phyloP scores from a whole-genome alignment of 1,284 basidiomycete species.

The Stygiomarasmius scandens region DNA sequence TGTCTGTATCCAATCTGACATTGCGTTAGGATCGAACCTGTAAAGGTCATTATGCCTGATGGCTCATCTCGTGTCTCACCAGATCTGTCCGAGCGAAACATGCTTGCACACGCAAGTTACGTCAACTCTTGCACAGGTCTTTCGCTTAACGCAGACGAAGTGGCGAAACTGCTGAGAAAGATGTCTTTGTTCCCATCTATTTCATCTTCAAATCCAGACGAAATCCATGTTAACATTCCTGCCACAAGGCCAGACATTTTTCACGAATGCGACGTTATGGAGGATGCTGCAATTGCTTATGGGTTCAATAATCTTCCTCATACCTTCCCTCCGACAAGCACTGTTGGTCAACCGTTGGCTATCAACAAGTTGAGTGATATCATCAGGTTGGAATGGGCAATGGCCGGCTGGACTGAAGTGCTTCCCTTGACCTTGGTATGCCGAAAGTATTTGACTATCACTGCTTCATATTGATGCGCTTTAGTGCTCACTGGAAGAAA shows the following conservation, averaged over 20 bases:
- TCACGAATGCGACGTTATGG: constrained; percentile 98
- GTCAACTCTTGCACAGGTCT: constrained; percentile 96
- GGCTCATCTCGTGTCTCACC: constrained; percentile 82
- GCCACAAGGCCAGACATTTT: constrained; percentile 95
- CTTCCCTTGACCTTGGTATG: constrained; percentile 90
- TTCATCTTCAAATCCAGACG: constrained; percentile 55
- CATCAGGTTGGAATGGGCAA: constrained; percentile 88
- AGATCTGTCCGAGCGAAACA: constrained; percentile 73
- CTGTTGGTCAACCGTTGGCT: constrained; percentile 90
- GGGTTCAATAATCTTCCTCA: constrained; percentile 97
- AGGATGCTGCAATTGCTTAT: constrained; percentile 96
- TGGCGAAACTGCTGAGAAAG: constrained; percentile 68
- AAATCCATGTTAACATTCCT: constrained; percentile 80
- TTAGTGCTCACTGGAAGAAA: constrained; percentile 97
- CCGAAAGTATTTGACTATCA: too few species aligned
- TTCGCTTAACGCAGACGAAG: constrained; percentile 60
- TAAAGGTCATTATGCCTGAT: constrained; percentile 79
- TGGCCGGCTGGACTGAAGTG: constrained; percentile 95
- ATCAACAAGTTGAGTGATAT: constrained; percentile 93
- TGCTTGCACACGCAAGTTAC: constrained; percentile 85
- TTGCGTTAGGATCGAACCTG: constrained; percentile 82
- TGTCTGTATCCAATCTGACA: not conserved
- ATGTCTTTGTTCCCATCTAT: constrained; percentile 73
- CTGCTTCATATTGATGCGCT: constrained; percentile 7
- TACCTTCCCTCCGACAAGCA: constrained; percentile 92